Evolutionary conservation across 371 early-diverging fungal genomes (phyloP).

Genomic region (Mortierella sp.): DNA sequence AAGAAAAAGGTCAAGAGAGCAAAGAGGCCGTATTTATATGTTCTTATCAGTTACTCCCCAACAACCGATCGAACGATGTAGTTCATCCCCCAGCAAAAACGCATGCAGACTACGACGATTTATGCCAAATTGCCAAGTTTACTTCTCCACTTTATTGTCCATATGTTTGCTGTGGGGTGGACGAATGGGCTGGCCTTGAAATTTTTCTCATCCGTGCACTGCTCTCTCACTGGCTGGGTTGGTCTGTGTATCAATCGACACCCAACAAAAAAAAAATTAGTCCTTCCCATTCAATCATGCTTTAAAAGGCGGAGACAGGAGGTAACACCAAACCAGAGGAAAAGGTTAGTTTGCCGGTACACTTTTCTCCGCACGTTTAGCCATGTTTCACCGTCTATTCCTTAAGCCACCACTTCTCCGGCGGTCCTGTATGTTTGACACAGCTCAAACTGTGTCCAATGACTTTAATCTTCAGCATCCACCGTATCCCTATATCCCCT

Average conservation of each 20-base stretch:
- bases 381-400: not conserved
- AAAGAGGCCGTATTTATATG: not conserved
- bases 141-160: too few relatives aligned
- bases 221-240: not conserved
- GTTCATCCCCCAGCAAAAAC: not conserved
- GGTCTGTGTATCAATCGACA: not conserved
- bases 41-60: not conserved
- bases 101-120: too few relatives aligned
- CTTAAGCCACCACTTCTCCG: not conserved
- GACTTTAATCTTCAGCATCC: too few relatives aligned
- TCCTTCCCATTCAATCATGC: too few relatives aligned
- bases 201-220: slow-evolving; percentile 3
- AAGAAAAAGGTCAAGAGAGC: slow-evolving; percentile 5
- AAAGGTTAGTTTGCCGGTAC: not conserved
- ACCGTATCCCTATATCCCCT: not conserved
- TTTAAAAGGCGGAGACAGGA: too few relatives aligned
- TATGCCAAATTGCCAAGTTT: too few relatives aligned
- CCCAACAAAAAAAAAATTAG: not conserved
- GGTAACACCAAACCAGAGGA: too few relatives aligned
- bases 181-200: not conserved
- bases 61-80: not conserved
- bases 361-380: not conserved
- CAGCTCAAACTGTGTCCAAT: too few relatives aligned
- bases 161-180: not conserved
- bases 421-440: not conserved